Evolutionary conservation across 805 yeast species (phyloP).

Genomic region (Candida alai): DNA sequence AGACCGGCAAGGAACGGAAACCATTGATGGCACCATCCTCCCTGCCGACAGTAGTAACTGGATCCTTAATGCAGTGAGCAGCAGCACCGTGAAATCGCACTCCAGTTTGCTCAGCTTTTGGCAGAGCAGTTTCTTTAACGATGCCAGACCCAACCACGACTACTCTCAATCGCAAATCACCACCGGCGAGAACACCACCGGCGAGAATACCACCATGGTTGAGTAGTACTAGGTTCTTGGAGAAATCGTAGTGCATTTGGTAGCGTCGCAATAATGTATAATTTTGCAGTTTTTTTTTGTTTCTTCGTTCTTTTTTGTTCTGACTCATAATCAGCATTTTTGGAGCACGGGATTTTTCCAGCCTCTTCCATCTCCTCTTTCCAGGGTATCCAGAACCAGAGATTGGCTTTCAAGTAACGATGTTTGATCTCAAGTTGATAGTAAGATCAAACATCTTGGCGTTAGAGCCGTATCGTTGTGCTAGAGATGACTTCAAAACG

Average conservation of each 20-base stretch:
- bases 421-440: conserved; percentile 52
- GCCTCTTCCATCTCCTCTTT: background rate
- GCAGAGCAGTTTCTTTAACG: conserved; percentile 7
- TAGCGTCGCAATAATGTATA: background rate
- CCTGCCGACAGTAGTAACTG: too few relatives aligned
- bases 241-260: background rate
- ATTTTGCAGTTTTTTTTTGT: background rate
- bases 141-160: conserved; percentile 3
- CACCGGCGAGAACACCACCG: too few relatives aligned
- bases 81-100: too few relatives aligned
- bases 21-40: too few relatives aligned
- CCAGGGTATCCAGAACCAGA: background rate
- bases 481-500: conserved; percentile 88
- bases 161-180: conserved; percentile 8
- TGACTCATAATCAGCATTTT: conserved; percentile 1
- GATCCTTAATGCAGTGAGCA: too few relatives aligned
- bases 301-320: background rate
- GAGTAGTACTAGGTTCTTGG: background rate
- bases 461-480: conserved; percentile 92
- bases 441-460: conserved; percentile 82
- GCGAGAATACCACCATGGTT: too few relatives aligned
- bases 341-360: background rate
- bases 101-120: too few relatives aligned
- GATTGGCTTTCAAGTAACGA: too few relatives aligned
- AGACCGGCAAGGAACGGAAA: too few relatives aligned